Conservation (phyloP, 148 eudicot species). For the Pharnaceum exiguum region DNA sequence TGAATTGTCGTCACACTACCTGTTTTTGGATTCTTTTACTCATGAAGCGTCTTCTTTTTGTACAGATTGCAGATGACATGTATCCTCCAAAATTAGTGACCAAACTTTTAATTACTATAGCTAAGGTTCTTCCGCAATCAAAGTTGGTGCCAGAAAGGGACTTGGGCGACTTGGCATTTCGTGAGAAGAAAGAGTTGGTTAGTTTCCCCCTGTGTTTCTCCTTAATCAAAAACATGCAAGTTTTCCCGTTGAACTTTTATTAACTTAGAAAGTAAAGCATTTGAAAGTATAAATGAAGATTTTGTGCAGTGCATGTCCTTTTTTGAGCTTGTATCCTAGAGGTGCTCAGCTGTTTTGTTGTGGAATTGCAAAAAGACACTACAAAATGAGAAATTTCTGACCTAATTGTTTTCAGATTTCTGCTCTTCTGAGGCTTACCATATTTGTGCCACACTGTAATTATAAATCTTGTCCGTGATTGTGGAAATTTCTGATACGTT, state of each 20-base stretch:
- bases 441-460: too few species aligned
- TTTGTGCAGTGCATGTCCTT: neutral
- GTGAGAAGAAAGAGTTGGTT: slow-evolving; percentile 81
- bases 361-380: too few species aligned
- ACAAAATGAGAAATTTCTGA: too few species aligned
- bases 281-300: neutral
- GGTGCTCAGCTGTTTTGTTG: too few species aligned
- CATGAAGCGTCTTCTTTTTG: slow-evolving; percentile 3
- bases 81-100: slow-evolving; percentile 68
- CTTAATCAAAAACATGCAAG: neutral
- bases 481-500: too few species aligned
- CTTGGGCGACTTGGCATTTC: slow-evolving; percentile 78
- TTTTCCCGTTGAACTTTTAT: neutral
- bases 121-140: slow-evolving; percentile 68
- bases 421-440: too few species aligned
- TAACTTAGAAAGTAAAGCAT: neutral
- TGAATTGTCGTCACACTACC: neutral
- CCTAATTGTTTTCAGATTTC: neutral
- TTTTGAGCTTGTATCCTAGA: too few species aligned
- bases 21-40: neutral
- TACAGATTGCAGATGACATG: slow-evolving; percentile 92
- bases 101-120: slow-evolving; percentile 57
- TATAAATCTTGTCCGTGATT: too few species aligned
- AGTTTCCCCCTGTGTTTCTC: slow-evolving; percentile 8
- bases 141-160: slow-evolving; percentile 79